Base-by-base conservation (phyloP, 441 rosid genomes). In the Geranium incanum region DNA sequence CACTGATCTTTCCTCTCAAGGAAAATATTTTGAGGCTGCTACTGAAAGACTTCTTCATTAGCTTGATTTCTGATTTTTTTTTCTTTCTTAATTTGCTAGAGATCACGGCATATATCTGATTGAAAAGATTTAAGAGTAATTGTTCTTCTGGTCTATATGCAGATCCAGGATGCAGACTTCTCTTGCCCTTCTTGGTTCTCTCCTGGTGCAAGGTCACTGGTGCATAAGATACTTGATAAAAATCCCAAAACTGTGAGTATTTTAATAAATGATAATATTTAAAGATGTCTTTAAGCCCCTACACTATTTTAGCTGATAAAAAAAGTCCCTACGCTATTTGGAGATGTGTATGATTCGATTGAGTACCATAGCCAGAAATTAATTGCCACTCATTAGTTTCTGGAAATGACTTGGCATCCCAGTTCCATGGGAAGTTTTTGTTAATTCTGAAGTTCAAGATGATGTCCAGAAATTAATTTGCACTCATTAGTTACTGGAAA, bases 171-270 rank as follows among this genome's bases (percentile, higher is more conserved):
- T 36, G 96, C 93, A 39, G 87, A 92, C 16, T 95, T 86, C 81
- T 59, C 86, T 73, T 90, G 83, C 78, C 99, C 99, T 11, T 75
- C 69, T 74, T 92, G 97, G 97, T 88, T 95, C 82, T 90, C 97
- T 74, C 72, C 84, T 16, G 94, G 82, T 57, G 87, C 81, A 66
- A 89, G 79, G 78, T 80, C 88, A 36, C 79, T 95, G 76, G 84
- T 95, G 72, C 87, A 83, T 71, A 88, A 74, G 75, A 86, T 92
- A 71, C 95, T 95, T 74, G 88, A 85, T 78, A 93, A 90, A 70
- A 88, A 92, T 76, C 94, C 96, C 15, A 82, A 78, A 81, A 87
- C 87, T 66, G 99, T 95, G 82, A 89, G 99, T 84, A 75, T 70
- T 70, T 68, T n/a, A 70, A 19, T 70, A 13, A 64, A 55, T 28